Evolutionary conservation across 2,329 filamentous ascomycete species (phyloP), one percentile per base, ranked within the genome.

Genomic region (Monilinia vaccinii-corymbosi): DNA sequence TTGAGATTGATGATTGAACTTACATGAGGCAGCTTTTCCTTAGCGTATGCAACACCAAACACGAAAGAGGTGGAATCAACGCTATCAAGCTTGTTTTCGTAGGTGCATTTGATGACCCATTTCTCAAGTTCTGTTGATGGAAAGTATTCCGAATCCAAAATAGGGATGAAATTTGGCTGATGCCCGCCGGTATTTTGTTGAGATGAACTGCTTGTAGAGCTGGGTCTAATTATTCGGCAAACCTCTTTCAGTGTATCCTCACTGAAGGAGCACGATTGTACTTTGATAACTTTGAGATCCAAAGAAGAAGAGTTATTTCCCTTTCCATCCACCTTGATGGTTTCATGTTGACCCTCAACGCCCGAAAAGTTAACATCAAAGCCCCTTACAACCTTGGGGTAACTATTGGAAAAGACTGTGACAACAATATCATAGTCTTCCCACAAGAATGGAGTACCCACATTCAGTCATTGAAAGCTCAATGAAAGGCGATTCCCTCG

Each of bases 61-160:
- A 66, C 63, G 23, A 67, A 61, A 23, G 56, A 52, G 10, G 48
- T 40, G 9, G 60, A 47, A 44, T 45, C 42, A 3, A 42, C 9
- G 13, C 49, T 53, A 3, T 59, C 56, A 13, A 42, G 18, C 32
- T 67, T 66, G 6, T 65, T 65, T 16, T 65, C 65, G 16, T 64
- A 65, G 3, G 63, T 60, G 45, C 68, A 70, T 49, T 66, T 62
- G 13, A 69, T 53, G 1, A 66, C 67, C 68, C 68, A 70, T 34
- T 68, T 62, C 28, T 70, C 67, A 16, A 70, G n/a, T 16, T 48
- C 28, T 21, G 16, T 14, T 14, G 56, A 36, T 49, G 60, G 31
- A 28, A 59, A 51, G 13, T 6, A 38, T 14, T 48, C 38, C 2
- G 45, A 38, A 14, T 61, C 36, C 11, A 61, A 21, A 47, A 61